Base-by-base conservation (phyloP, 2,329 filamentous ascomycete genomes). In the Coniella vitis region DNA sequence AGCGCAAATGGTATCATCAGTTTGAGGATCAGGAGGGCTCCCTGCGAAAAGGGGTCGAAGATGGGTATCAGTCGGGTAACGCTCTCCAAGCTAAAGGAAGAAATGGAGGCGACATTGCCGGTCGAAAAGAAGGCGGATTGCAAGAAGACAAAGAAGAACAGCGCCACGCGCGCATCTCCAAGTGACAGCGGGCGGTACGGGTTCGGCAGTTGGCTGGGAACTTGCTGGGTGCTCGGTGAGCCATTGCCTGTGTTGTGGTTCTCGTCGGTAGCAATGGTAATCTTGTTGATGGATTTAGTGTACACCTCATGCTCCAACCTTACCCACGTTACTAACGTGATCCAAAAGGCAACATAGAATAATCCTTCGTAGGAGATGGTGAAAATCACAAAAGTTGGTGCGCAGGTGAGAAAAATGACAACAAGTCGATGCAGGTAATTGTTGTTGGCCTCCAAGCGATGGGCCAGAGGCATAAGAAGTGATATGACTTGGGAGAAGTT, bases 71-170 rank as follows among this genome's bases (percentile, higher is more conserved):
- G 79, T 2, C 93, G 84, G 63, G 75, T 79, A 7, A 98, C 93
- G 59, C 87, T 90, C 51, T 97, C 93, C 36, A 98, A 74, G 54
- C 87, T 94, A 71, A 98, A 98, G 1, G 89, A 87, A 14, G 90
- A 95, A 48, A 98, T 70, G 0, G 91, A 96, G 1, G 93, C 93
- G 50, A 98, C 82, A 69, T 98, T 98, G 55, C 93, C 93, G 0
- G 91, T 97, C 69, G 84, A 88, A 76, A 97, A 98, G 68, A 98
- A 98, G 45, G 86, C 93, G 3, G 90, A 91, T 67, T 98, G 93
- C 5, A 98, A 77, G 35, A 98, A 79, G 57, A 89, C 90, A 66
- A 98, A 85, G 75, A 97, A 96, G 73, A 97, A 97, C 7, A 98
- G 78, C 1, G 89, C 86, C 32, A 95, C 85, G 34, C 94, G 86